phyloP scores from a whole-genome alignment of 2,329 filamentous ascomycete genomes.

The Xylariaceae sp. region DNA sequence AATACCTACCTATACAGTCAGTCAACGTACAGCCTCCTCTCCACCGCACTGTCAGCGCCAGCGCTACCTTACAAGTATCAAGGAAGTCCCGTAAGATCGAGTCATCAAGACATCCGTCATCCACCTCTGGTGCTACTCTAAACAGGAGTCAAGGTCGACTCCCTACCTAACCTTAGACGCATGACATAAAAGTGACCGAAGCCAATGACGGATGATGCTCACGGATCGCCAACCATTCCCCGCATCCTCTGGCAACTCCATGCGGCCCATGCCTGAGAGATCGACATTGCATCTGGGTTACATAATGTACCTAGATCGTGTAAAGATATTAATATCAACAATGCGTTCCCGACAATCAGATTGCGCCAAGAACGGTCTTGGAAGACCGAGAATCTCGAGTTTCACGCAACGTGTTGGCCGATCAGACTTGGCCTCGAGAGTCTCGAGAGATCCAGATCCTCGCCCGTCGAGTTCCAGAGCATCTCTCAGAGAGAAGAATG shows the following conservation, averaged over 20 bases:
- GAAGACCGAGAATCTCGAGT: background rate
- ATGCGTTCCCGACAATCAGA: background rate
- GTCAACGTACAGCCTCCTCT: too few species aligned
- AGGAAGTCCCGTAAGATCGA: background rate
- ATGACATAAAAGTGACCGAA: slow-evolving; percentile 8
- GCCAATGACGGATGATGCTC: slow-evolving; percentile 2
- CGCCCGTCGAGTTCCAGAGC: too few species aligned
- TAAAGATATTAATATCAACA: background rate
- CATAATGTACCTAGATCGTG: background rate
- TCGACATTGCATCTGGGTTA: slow-evolving; percentile 2
- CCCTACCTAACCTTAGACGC: background rate
- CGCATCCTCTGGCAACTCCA: background rate
- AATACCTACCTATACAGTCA: background rate
- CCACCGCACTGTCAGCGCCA: background rate
- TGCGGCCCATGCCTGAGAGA: background rate
- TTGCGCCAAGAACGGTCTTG: background rate
- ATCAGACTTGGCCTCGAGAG: background rate
- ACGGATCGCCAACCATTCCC: slow-evolving; percentile 6
- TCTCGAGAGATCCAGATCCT: background rate
- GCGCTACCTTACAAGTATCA: too few species aligned
- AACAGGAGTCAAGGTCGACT: background rate
- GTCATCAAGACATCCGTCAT: background rate
- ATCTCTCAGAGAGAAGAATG: too few species aligned
- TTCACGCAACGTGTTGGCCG: background rate
- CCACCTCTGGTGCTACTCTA: background rate